phyloP scores from a whole-genome alignment of 805 yeast genomes.

The Teunomyces aglyptinius region DNA sequence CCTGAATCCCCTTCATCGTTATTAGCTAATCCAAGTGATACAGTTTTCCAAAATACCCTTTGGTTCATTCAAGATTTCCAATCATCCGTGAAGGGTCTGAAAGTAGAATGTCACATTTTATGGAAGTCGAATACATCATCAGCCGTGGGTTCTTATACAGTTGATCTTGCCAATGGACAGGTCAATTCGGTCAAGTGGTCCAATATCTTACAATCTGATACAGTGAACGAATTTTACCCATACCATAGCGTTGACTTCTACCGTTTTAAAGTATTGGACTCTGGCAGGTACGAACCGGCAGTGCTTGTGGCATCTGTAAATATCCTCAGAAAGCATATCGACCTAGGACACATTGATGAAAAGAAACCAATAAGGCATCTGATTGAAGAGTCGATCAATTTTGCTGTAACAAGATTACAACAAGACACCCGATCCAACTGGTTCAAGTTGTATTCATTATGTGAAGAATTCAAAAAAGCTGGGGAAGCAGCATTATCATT shows the following conservation, averaged over 20 bases:
- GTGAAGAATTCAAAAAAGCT: constrained; percentile 65
- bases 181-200: constrained; percentile 15
- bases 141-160: constrained; percentile 13
- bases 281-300: constrained; percentile 46
- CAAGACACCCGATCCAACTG: constrained; percentile 50
- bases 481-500: constrained; percentile 57
- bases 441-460: constrained; percentile 66
- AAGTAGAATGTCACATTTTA: constrained; percentile 33
- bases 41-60: constrained; percentile 12
- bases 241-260: constrained; percentile 38
- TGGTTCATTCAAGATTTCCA: constrained; percentile 49
- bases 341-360: constrained; percentile 11
- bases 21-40: neutral
- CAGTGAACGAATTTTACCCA: constrained; percentile 21
- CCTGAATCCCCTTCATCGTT: constrained; percentile 15
- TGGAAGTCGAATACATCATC: constrained; percentile 67
- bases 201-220: constrained; percentile 10
- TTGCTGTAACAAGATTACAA: neutral
- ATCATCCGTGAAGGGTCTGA: neutral
- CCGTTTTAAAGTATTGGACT: constrained; percentile 46
- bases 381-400: constrained; percentile 24
- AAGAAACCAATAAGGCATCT: constrained; percentile 22
- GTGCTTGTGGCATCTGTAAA: constrained; percentile 53
- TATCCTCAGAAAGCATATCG: constrained; percentile 45
- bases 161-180: constrained; percentile 14